Evolutionary conservation across 2,329 filamentous ascomycete species (phyloP).

Genomic region (Trichoderma semiorbis): DNA sequence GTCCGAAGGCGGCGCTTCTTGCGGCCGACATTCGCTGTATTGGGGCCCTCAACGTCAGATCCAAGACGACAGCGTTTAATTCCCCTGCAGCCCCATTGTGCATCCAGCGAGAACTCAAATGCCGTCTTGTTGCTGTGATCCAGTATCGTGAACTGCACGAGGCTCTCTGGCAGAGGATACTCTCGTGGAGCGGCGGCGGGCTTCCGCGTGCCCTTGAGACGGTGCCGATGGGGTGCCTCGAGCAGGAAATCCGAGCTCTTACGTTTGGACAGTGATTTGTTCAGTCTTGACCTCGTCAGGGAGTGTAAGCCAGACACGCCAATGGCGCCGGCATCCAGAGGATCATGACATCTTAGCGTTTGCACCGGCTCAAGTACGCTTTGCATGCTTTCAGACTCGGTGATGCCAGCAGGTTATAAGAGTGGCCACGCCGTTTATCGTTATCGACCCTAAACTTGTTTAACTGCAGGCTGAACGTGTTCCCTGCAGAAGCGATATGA

Average conservation of each 20-base stretch:
- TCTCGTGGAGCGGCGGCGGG: neutral
- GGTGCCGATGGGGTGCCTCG: constrained; percentile 8
- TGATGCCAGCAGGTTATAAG: neutral
- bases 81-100: constrained; percentile 18
- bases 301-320: neutral
- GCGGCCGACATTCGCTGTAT: constrained; percentile 46
- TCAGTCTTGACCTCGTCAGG: neutral
- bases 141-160: neutral
- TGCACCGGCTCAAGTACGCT: constrained; percentile 16
- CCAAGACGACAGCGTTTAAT: constrained; percentile 50
- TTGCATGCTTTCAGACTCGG: neutral
- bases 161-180: neutral
- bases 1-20: constrained; percentile 67
- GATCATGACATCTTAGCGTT: constrained; percentile 14
- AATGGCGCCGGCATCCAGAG: neutral
- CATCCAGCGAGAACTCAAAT: constrained; percentile 1
- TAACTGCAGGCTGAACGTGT: neutral
- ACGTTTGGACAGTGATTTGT: constrained; percentile 10
- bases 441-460: neutral
- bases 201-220: neutral
- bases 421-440: too few species aligned
- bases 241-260: constrained; percentile 16
- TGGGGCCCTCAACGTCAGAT: constrained; percentile 58
- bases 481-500: neutral
- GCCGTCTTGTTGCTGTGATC: neutral